Base-by-base conservation (phyloP, 345 rosid species). In the Carallia brachiata region DNA sequence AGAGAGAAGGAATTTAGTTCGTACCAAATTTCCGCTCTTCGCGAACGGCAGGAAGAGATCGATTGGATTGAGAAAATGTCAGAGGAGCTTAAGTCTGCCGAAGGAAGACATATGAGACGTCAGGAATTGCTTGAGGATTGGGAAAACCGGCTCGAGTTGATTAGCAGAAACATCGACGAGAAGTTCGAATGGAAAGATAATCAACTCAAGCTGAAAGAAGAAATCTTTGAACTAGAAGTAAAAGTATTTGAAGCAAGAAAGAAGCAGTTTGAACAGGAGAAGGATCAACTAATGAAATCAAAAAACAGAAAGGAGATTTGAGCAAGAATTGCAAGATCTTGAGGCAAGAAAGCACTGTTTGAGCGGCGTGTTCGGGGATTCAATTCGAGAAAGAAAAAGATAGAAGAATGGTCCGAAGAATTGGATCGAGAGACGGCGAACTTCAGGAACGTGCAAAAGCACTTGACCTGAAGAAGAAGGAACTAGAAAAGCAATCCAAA, bases 161-260 rank as follows among this genome's bases (percentile, higher is more conserved):
- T 16, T 7, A 27, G 6, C 2, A 62, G 23, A 28, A 19, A n/a
- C 7, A 2, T 23, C 19, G 2, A 18, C 23, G 52, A n/a, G 10
- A 52, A 62, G 18, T 23, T 36, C 7, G 18, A 39, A 48, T 10
- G n/a, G 31, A 39, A 62, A 16, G 17, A 62, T 12, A 27, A 62
- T 10, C 12, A 9, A 44, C 48, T 27, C 5, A 39, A 23, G 50
- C 12, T 62, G 30, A 64, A 27, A 48, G n/a, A 47, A 18, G 55
- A 40, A 19, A 17, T 0, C 55, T 12, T 12, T 0, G 7, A 63
- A 28, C 16, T 23, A 63, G 23, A 44, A 44, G 15, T 28, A 5
- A 16, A 47, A 54, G 69, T 34, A 13, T 47, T 53, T 66, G 60
- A 66, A 36, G 31, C 7, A 60, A 66, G 23, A 23, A 30, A 53